Conservation (phyloP, 192 early-diverging fungal species). For the Backusella circina region DNA sequence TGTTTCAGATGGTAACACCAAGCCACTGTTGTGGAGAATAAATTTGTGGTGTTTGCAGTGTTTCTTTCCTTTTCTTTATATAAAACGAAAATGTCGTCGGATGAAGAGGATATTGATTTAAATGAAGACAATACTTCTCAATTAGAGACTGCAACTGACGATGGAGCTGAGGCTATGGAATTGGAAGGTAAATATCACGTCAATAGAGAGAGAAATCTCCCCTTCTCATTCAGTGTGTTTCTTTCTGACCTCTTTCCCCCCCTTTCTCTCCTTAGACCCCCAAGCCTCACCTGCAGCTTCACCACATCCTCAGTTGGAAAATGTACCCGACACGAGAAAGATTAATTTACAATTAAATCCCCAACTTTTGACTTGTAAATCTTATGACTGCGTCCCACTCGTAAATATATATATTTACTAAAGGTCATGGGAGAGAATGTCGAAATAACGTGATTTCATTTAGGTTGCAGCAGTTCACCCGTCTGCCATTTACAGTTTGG, state of each 20-base stretch:
- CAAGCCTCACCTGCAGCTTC: constrained; percentile 26
- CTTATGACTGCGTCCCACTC: constrained; percentile 19
- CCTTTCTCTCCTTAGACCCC: neutral
- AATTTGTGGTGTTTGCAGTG: neutral
- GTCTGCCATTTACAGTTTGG: constrained; percentile 64
- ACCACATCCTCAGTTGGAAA: constrained; percentile 13
- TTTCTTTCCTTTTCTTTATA: neutral
- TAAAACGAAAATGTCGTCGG: constrained; percentile 20
- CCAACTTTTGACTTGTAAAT: neutral
- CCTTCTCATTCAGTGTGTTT: neutral
- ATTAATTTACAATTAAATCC: constrained; percentile 6
- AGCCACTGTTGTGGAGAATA: neutral
- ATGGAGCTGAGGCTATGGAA: constrained; percentile 21
- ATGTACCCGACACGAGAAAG: constrained; percentile 1
- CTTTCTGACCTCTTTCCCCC: neutral
- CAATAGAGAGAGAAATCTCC: too few species aligned
- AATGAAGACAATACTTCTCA: constrained; percentile 21
- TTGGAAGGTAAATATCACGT: constrained; percentile 24
- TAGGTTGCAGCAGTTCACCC: constrained; percentile 63
- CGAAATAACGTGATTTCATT: neutral
- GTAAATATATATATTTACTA: constrained; percentile 4
- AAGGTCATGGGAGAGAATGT: neutral
- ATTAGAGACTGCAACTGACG: constrained; percentile 20
- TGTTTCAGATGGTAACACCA: neutral
- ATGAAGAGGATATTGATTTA: constrained; percentile 31